phyloP scores from a whole-genome alignment of 2,329 filamentous ascomycete genomes.

The Aquanectria penicillioides region DNA sequence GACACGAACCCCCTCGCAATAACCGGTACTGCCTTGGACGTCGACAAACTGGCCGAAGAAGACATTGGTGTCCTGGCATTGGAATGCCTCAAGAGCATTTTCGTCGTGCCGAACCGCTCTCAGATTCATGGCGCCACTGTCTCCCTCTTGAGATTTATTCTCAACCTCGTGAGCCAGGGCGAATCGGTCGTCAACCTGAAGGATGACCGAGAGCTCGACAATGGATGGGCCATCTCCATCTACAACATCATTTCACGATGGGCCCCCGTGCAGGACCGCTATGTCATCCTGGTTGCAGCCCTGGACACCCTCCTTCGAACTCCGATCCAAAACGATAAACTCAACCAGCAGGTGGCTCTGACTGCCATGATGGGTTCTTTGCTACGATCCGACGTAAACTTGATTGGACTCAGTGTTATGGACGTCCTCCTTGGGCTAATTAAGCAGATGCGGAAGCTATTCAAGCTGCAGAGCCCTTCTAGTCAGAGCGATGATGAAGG shows the following conservation, averaged over 20 bases:
- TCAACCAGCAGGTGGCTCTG: constrained; percentile 79
- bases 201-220: constrained; percentile 54
- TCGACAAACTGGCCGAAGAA: constrained; percentile 89
- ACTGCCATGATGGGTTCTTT: constrained; percentile 83
- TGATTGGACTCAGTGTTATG: constrained; percentile 96
- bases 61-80: constrained; percentile 86
- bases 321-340: constrained; percentile 74
- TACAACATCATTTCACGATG: constrained; percentile 84
- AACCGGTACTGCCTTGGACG: constrained; percentile 84
- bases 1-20: constrained; percentile 77
- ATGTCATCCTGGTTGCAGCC: constrained; percentile 84
- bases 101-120: constrained; percentile 80
- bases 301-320: constrained; percentile 79
- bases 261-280: constrained; percentile 94
- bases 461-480: constrained; percentile 67
- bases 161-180: constrained; percentile 63
- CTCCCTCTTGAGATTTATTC: constrained; percentile 79
- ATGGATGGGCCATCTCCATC: constrained; percentile 83
- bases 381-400: constrained; percentile 86
- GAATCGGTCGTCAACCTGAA: constrained; percentile 63
- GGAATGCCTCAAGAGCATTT: constrained; percentile 87
- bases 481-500: constrained; percentile 48
- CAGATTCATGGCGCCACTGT: constrained; percentile 83
- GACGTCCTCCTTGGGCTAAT: constrained; percentile 89
- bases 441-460: constrained; percentile 80